Evolutionary conservation across 352 stramenopile species (phyloP).

Genomic region (Pythium volutum): DNA sequence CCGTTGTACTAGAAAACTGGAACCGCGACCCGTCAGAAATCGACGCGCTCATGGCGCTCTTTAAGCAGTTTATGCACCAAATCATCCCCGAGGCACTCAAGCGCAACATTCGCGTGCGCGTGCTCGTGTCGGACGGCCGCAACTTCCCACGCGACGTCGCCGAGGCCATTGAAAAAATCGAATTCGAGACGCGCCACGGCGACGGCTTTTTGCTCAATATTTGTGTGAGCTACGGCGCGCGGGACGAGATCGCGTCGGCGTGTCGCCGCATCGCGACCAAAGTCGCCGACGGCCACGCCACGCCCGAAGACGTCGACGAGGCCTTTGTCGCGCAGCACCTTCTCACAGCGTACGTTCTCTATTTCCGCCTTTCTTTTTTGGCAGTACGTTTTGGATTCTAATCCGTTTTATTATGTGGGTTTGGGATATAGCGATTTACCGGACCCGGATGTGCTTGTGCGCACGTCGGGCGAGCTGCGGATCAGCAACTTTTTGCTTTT

Average conservation of each 20-base stretch:
- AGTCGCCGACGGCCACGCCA: conserved; percentile 60
- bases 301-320: conserved; percentile 78
- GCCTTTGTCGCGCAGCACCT: conserved; percentile 62
- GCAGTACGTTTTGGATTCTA: neutral
- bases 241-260: conserved; percentile 94
- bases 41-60: conserved; percentile 90
- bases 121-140: conserved; percentile 82
- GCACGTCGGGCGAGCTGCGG: conserved; percentile 93
- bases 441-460: conserved; percentile 94
- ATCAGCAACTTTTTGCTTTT: conserved; percentile 97
- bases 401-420: conserved; percentile 28
- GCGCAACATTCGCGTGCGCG: conserved; percentile 88
- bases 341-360: conserved; percentile 84
- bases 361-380: neutral
- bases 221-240: conserved; percentile 92
- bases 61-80: conserved; percentile 94
- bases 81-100: conserved; percentile 89
- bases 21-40: conserved; percentile 89
- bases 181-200: conserved; percentile 87
- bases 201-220: conserved; percentile 78
- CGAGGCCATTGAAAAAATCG: conserved; percentile 74
- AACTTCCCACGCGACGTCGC: conserved; percentile 71
- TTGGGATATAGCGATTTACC: conserved; percentile 56
- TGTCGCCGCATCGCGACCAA: conserved; percentile 88
- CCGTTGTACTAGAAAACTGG: conserved; percentile 88